phyloP scores from a whole-genome alignment of 495 filamentous ascomycete species.

The Aspergillus egyptiacus region DNA sequence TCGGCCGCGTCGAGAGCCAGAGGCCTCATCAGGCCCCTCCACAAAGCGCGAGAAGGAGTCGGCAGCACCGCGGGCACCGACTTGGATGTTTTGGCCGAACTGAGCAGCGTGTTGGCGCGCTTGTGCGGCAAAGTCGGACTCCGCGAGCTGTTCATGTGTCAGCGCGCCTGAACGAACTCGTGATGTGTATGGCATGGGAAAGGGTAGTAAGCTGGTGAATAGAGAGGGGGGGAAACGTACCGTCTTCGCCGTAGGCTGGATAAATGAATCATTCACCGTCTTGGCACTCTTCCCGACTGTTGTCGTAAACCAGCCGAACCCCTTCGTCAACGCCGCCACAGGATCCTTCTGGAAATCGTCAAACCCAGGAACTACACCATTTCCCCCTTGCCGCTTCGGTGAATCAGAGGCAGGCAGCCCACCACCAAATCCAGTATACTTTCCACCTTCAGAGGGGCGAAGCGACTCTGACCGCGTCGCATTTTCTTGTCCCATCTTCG shows the following conservation, averaged over 20 bases:
- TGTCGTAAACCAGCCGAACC: constrained; percentile 87
- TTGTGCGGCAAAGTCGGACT: constrained; percentile 83
- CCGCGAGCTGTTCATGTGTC: constrained; percentile 52
- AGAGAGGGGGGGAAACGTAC: constrained; percentile 37
- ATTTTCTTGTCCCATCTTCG: constrained; percentile 74
- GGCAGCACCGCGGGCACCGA: constrained; percentile 63
- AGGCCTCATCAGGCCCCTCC: constrained; percentile 50
- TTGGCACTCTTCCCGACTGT: constrained; percentile 84
- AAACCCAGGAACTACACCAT: constrained; percentile 51
- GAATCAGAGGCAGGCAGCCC: constrained; percentile 43
- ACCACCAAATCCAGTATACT: constrained; percentile 86
- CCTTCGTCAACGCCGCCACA: constrained; percentile 78
- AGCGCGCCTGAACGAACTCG: not conserved
- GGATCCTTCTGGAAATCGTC: constrained; percentile 90
- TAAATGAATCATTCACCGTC: constrained; percentile 78
- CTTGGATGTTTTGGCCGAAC: constrained; percentile 58
- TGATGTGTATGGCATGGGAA: not conserved
- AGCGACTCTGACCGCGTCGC: constrained; percentile 64
- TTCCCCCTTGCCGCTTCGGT: constrained; percentile 18
- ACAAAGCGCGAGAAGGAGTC: constrained; percentile 79
- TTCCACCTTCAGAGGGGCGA: constrained; percentile 84
- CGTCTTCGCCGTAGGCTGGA: constrained; percentile 85
- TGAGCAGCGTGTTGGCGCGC: constrained; percentile 64
- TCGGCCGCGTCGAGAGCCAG: constrained; percentile 19
- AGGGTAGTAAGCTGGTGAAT: not conserved